Conservation (phyloP, 305 asterid genomes). For the Fraxinus angustifolia region DNA sequence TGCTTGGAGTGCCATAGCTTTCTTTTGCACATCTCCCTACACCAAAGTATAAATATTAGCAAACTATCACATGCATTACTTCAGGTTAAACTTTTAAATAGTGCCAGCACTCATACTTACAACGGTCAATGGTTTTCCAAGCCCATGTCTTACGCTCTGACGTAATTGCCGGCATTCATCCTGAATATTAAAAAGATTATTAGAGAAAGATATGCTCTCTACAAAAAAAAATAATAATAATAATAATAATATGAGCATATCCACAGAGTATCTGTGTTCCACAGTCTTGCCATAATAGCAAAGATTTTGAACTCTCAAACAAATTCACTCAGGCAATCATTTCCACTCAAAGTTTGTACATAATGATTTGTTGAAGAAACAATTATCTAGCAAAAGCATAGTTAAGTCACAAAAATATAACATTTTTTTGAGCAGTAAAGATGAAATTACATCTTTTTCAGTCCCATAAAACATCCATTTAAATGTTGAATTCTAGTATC, state of each 20-base stretch:
- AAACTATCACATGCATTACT: slow-evolving; percentile 9
- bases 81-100: slow-evolving; percentile 19
- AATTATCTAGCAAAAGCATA: not conserved
- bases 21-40: slow-evolving; percentile 75
- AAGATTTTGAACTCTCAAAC: not conserved
- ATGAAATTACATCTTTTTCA: not conserved
- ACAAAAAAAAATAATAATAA: not conserved
- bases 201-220: slow-evolving; percentile 11
- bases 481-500: slow-evolving; percentile 14
- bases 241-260: not conserved
- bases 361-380: not conserved
- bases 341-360: not conserved
- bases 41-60: slow-evolving; percentile 23
- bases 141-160: slow-evolving; percentile 78
- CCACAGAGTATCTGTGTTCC: not conserved
- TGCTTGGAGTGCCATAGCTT: slow-evolving; percentile 70
- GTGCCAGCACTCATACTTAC: slow-evolving; percentile 49
- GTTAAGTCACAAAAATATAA: not conserved
- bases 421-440: not conserved
- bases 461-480: slow-evolving; percentile 9
- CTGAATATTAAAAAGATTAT: slow-evolving; percentile 36
- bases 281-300: not conserved
- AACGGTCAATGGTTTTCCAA: slow-evolving; percentile 62
- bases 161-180: slow-evolving; percentile 82
- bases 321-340: not conserved